These are phyloP conservation scores for Gaeumannomyces sp. DNA, from an alignment of 2,329 filamentous ascomycete genomes.

Conservation along the genomic window DNA sequence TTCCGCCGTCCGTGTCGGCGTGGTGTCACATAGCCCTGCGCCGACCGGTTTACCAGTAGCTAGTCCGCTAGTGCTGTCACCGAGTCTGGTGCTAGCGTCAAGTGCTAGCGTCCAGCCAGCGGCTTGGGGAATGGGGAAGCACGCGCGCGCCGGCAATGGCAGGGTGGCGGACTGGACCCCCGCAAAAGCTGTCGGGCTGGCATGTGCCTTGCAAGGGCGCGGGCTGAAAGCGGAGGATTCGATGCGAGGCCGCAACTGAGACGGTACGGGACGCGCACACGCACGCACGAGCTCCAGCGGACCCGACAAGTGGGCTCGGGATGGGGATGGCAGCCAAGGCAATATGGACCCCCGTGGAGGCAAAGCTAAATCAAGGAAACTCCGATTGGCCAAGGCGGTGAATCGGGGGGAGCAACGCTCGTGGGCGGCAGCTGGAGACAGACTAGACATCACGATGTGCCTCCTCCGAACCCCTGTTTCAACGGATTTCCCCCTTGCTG, in stretches of 20 bases:
- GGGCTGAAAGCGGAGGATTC: neutral
- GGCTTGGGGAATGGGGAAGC: neutral
- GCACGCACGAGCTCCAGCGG: neutral
- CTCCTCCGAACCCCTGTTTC: neutral
- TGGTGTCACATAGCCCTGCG: neutral
- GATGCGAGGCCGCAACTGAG: neutral
- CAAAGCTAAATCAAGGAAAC: neutral
- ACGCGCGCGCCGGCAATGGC: neutral
- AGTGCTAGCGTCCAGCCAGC: neutral
- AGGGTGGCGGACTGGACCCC: neutral
- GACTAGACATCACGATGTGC: neutral
- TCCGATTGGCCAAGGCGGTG: neutral
- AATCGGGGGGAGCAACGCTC: too few species aligned
- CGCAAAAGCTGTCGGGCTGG: neutral
- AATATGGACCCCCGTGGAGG: neutral
- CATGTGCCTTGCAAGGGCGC: neutral
- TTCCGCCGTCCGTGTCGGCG: neutral
- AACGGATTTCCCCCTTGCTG: neutral
- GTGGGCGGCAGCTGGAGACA: neutral
- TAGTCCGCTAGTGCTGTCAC: neutral
- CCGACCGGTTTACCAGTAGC: neutral
- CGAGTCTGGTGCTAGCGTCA: neutral
- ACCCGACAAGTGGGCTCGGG: neutral
- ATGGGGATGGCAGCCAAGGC: neutral
- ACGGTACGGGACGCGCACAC: neutral